A percentile compares a stretch with the other conserved stretches of the same genome.
phyloP scores from a whole-genome alignment of 2,329 filamentous ascomycete genomes.

The Pestalotiopsis sp. region DNA sequence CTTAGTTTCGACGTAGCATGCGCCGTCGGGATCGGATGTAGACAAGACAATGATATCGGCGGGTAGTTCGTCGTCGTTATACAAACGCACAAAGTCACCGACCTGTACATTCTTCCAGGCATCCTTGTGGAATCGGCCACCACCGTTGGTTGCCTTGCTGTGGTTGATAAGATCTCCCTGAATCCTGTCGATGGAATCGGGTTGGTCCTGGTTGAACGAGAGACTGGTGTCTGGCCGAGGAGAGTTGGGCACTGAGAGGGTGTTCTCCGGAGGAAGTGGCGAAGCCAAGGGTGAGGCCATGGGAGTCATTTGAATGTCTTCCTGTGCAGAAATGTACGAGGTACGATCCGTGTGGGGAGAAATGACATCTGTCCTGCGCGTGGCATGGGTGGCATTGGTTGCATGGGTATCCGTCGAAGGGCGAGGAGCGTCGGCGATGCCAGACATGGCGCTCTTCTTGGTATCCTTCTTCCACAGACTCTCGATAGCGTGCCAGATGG shows the following conservation, averaged over 20 bases:
- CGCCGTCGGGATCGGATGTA: constrained; percentile 90
- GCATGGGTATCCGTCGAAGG: constrained; percentile 63
- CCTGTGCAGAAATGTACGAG: constrained; percentile 57
- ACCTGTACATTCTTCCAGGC: constrained; percentile 95
- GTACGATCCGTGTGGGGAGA: constrained; percentile 50
- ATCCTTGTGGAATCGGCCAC: constrained; percentile 87
- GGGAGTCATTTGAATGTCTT: constrained; percentile 93
- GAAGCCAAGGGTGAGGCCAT: constrained; percentile 70
- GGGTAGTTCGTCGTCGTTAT: constrained; percentile 93
- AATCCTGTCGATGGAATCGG: constrained; percentile 43
- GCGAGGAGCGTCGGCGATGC: constrained; percentile 55
- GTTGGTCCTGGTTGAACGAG: constrained; percentile 39
- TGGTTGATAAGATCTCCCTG: constrained; percentile 72
- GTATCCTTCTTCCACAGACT: constrained; percentile 51
- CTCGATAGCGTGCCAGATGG: constrained; percentile 52
- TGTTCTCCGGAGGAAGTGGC: constrained; percentile 46
- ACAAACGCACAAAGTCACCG: constrained; percentile 93
- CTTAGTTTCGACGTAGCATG: constrained; percentile 97
- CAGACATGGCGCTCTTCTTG: constrained; percentile 52
- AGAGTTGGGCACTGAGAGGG: constrained; percentile 27
- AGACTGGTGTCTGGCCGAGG: constrained; percentile 32
- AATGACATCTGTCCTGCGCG: constrained; percentile 55
- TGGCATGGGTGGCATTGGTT: constrained; percentile 36
- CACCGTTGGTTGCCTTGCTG: constrained; percentile 64
- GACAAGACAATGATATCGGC: constrained; percentile 91